A percentile compares a stretch with the other conserved stretches of the same genome.
Evolutionary conservation across 164 flowering plant species (phyloP).

Genomic region (Vitis labrusca): DNA sequence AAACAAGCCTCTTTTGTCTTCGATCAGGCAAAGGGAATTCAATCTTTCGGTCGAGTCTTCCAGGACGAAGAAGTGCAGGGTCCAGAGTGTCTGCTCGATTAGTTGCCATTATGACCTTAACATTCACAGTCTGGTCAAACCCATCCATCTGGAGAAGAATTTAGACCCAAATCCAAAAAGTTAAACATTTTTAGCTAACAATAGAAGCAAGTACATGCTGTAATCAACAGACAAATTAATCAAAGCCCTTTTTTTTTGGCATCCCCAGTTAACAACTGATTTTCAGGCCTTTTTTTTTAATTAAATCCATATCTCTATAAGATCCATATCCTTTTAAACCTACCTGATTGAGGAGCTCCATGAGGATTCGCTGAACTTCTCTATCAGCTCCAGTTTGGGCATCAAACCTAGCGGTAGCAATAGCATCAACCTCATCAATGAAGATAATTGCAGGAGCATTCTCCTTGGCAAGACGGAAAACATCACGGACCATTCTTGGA

Average conservation of each 20-base stretch:
- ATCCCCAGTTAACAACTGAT: neutral
- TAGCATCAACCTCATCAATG: conserved; percentile 98
- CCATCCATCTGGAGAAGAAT: conserved; percentile 83
- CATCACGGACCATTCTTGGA: conserved; percentile 98
- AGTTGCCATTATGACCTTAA: conserved; percentile 98
- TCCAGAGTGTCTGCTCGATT: conserved; percentile 96
- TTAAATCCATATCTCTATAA: neutral
- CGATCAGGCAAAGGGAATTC: conserved; percentile 98
- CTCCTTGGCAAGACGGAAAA: conserved; percentile 94
- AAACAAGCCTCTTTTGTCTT: conserved; percentile 94
- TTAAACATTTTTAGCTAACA: neutral
- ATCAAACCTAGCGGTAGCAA: conserved; percentile 98
- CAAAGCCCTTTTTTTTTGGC: too few relatives aligned
- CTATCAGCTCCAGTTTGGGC: conserved; percentile 99
- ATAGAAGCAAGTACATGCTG: too few relatives aligned
- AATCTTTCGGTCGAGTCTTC: conserved; percentile 92
- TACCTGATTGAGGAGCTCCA: conserved; percentile 97
- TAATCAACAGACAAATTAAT: neutral
- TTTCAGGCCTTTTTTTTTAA: neutral
- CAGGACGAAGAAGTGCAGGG: conserved; percentile 96
- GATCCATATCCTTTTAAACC: neutral
- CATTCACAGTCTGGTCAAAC: conserved; percentile 95
- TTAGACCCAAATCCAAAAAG: neutral
- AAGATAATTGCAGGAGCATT: conserved; percentile 98
- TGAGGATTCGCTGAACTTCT: conserved; percentile 96